A percentile compares a stretch with the other conserved stretches of the same genome.
Evolutionary conservation across 306 rosid species (phyloP).

Genomic region (Herpetospermum pedunculosum): DNA sequence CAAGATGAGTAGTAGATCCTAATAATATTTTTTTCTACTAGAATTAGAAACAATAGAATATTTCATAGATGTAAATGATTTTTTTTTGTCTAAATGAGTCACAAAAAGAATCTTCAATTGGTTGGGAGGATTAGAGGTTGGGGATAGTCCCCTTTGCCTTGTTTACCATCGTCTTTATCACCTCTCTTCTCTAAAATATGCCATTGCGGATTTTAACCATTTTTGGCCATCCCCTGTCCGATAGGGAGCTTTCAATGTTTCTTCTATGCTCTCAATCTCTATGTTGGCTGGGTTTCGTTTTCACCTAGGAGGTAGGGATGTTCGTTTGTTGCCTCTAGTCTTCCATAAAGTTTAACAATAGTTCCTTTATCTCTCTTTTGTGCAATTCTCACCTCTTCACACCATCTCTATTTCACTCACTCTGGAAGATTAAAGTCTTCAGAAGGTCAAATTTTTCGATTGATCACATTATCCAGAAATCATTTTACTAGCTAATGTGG

Average conservation of each 20-base stretch:
- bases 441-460: neutral
- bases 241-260: neutral
- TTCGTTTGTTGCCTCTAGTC: neutral
- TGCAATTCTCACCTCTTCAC: neutral
- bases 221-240: neutral
- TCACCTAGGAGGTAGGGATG: neutral
- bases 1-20: neutral
- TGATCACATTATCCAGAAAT: neutral
- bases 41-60: neutral
- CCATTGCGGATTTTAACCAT: neutral
- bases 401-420: neutral
- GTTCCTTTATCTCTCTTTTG: neutral
- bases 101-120: neutral
- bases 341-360: neutral
- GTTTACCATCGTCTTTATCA: neutral
- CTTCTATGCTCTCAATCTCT: neutral
- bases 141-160: no score
- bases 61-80: neutral
- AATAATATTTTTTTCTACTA: neutral
- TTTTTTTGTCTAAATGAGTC: no score
- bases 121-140: neutral
- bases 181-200: neutral
- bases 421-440: neutral
- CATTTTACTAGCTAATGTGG: no score
- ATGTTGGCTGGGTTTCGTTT: neutral